A percentile compares a stretch with the other conserved stretches of the same genome.
Evolutionary conservation across 129 eudicot species (phyloP).

Genomic region (Helianthus tuberosus): DNA sequence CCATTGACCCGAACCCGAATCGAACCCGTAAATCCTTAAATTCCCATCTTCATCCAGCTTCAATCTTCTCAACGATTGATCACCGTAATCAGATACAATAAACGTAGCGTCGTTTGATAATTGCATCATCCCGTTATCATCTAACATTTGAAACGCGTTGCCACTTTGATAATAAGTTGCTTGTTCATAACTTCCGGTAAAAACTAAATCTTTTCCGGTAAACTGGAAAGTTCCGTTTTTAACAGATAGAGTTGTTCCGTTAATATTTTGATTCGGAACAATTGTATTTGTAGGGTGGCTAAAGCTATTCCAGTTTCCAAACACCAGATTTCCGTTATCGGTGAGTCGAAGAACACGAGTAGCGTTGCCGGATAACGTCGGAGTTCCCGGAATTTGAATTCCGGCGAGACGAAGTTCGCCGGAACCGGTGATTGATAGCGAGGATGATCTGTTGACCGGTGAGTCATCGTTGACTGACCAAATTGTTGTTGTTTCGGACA

Average conservation of each 20-base stretch:
- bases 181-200: slow-evolving; percentile 25
- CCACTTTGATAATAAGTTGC: slow-evolving; percentile 34
- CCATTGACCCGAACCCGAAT: slow-evolving; percentile 46
- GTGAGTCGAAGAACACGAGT: slow-evolving; percentile 35
- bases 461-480: slow-evolving; percentile 67
- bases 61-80: slow-evolving; percentile 47
- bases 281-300: slow-evolving; percentile 60
- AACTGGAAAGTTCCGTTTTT: slow-evolving; percentile 43
- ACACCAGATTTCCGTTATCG: slow-evolving; percentile 53
- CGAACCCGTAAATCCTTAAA: slow-evolving; percentile 55
- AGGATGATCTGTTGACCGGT: slow-evolving; percentile 45
- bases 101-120: slow-evolving; percentile 27
- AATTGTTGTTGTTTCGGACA: slow-evolving; percentile 31
- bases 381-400: slow-evolving; percentile 37
- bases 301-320: slow-evolving; percentile 67
- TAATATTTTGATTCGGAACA: slow-evolving; percentile 55
- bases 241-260: slow-evolving; percentile 38
- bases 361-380: slow-evolving; percentile 22
- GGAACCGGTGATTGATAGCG: slow-evolving; percentile 47
- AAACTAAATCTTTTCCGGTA: slow-evolving; percentile 36
- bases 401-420: slow-evolving; percentile 64
- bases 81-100: slow-evolving; percentile 61
- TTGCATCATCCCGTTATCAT: slow-evolving; percentile 35
- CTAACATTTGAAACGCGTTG: slow-evolving; percentile 35
- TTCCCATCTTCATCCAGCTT: slow-evolving; percentile 69